Base-by-base conservation (phyloP, 2,329 filamentous ascomycete genomes). In the Metarhizium anisopliae region DNA sequence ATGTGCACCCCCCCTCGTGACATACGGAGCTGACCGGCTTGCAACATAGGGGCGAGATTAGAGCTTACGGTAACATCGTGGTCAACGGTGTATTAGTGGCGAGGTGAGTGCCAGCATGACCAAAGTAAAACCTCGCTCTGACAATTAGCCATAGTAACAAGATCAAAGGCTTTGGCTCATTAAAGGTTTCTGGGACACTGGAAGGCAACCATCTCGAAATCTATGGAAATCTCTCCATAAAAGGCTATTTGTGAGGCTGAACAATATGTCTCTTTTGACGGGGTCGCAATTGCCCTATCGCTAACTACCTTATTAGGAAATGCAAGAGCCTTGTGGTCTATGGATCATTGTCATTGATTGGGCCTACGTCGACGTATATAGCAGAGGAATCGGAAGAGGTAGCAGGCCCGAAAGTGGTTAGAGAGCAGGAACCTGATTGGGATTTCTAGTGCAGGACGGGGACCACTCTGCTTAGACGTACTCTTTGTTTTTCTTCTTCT, bases 101-200 rank as follows among this genome's bases (percentile, higher is more conserved):
- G 56, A 69, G 64, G 73, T 74, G 62, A 60, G 68, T 53, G 25
- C 49, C 38, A 13, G 2, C 51, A 43, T 50, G 42, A 53, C 40
- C 43, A 55, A 52, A 38, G 53, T 25, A 35, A 8, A 54, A 18
- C 18, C 35, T 53, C 36, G 16, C 29, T 38, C 55, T 66, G 47
- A 65, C 58, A 38, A 45, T 38, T 11, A 6, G 29, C 29, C 43
- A 47, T 49, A 76, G 72, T 49, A 72, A 73, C 58, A 75, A 74
- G 57, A 72, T 78, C 59, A 76, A 75, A 52, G 72, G 75, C 30
- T 77, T 71, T 58, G 76, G 76, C 20, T 76, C 76, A 62, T 67
- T 79, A 42, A 75, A 67, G 52, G 61, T 78, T 29, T 66, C 67
- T 11, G 76, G 76, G 6, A 72, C 67, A 29, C 64, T 76, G 6